phyloP scores from a whole-genome alignment of 352 stramenopile genomes.

The Pythium biforme region DNA sequence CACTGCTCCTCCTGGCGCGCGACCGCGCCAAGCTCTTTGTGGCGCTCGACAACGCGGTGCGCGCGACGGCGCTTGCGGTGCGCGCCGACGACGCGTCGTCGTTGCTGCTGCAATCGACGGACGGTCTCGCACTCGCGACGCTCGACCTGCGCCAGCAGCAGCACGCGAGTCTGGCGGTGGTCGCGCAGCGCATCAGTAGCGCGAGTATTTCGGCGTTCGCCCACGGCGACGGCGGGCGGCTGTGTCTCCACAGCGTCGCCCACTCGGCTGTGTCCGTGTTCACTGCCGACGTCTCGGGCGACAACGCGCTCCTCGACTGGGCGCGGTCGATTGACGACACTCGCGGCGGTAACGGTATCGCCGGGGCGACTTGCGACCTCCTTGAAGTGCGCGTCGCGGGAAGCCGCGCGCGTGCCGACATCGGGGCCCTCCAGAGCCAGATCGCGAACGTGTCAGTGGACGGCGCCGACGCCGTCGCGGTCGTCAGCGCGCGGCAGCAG shows the following conservation, averaged over 20 bases:
- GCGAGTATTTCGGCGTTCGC: neutral
- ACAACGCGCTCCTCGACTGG: slow-evolving; percentile 12
- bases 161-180: slow-evolving; percentile 7
- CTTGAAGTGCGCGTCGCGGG: neutral
- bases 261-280: neutral
- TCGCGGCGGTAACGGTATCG: neutral
- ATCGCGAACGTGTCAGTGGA: slow-evolving; percentile 5
- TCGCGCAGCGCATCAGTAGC: neutral
- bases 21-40: slow-evolving; percentile 2
- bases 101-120: slow-evolving; percentile 13
- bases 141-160: neutral
- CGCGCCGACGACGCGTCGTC: slow-evolving; percentile 1
- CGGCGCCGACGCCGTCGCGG: slow-evolving; percentile 1
- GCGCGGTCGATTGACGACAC: neutral
- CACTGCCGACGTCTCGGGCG: neutral
- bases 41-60: neutral
- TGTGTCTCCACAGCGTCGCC: slow-evolving; percentile 14
- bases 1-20: neutral
- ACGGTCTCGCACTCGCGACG: neutral
- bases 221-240: neutral
- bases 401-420: neutral
- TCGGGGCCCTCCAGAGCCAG: neutral
- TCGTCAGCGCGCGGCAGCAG: neutral
- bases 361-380: neutral
- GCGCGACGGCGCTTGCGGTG: neutral